phyloP scores from a whole-genome alignment of 2,329 filamentous ascomycete genomes.

The Torrubiellomyces zombiae region DNA sequence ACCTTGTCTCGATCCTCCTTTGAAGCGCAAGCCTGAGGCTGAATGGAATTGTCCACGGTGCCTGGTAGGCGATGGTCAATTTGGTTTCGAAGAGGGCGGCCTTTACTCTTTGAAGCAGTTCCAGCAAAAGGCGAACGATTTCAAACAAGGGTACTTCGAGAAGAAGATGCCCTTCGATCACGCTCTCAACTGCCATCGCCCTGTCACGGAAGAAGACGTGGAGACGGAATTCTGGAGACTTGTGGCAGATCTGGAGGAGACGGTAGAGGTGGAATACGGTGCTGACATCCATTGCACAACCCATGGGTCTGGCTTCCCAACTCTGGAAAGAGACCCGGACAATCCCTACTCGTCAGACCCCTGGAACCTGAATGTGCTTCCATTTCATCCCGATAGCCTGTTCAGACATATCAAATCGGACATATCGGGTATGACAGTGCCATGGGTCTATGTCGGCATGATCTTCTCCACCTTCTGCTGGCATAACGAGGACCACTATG shows the following conservation, averaged over 20 bases:
- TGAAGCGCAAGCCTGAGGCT: constrained; percentile 58
- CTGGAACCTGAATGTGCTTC: constrained; percentile 91
- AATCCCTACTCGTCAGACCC: constrained; percentile 78
- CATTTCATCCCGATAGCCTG: constrained; percentile 76
- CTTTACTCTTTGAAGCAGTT: constrained; percentile 92
- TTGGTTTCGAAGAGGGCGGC: constrained; percentile 92
- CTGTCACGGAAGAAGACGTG: constrained; percentile 86
- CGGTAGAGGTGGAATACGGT: constrained; percentile 93
- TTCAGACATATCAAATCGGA: constrained; percentile 97
- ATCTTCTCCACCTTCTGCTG: constrained; percentile 99
- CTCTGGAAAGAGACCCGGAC: constrained; percentile 74
- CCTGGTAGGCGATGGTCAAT: constrained; percentile 88
- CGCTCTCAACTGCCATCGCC: constrained; percentile 60
- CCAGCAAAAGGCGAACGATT: constrained; percentile 86
- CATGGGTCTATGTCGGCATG: constrained; percentile 99
- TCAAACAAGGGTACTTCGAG: constrained; percentile 88
- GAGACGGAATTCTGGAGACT: constrained; percentile 94
- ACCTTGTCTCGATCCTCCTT: constrained; percentile 72
- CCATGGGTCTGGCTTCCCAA: constrained; percentile 92
- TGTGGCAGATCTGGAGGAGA: constrained; percentile 85
- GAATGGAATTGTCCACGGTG: constrained; percentile 97
- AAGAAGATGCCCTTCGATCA: constrained; percentile 81
- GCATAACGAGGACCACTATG: constrained; percentile 97
- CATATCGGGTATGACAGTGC: constrained; percentile 97
- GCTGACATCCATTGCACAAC: constrained; percentile 97